Percentiles rank a stretch among this genome's conserved stretches.
Evolutionary conservation across 1,284 basidiomycete species (phyloP).

Genomic region (Cryptococcus sp.): DNA sequence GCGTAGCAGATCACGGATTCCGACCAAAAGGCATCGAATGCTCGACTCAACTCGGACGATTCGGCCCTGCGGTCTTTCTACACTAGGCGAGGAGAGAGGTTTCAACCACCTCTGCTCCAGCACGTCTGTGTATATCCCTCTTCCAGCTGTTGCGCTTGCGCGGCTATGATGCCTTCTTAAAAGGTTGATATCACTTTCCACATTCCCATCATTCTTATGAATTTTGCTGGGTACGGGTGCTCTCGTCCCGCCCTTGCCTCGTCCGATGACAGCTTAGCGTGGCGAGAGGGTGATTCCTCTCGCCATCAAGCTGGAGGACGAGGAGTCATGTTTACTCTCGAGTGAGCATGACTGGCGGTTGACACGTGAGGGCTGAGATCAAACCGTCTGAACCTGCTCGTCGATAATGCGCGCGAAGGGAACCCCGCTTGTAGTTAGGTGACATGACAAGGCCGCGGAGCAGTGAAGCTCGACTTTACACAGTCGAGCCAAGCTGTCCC

Average conservation of each 20-base stretch:
- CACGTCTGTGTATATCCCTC: background rate
- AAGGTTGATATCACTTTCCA: conserved; percentile 7
- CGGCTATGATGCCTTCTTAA: background rate
- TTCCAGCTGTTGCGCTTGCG: background rate
- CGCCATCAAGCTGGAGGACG: background rate
- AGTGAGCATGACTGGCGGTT: background rate
- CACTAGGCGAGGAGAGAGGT: background rate
- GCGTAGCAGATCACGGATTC: too few relatives aligned
- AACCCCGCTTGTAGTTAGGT: conserved; percentile 9
- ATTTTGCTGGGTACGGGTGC: conserved; percentile 14
- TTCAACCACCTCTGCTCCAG: background rate
- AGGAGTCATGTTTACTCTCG: background rate
- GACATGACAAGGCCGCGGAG: too few relatives aligned
- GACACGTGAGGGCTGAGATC: conserved; percentile 7
- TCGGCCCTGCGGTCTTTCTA: background rate
- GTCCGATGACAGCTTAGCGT: background rate
- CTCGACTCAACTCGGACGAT: background rate
- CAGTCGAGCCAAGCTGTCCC: background rate
- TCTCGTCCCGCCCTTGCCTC: background rate
- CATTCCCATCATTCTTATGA: background rate
- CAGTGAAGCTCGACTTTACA: background rate
- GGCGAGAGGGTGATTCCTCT: conserved; percentile 1
- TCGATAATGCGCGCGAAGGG: conserved; percentile 15
- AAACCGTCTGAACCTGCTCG: conserved; percentile 17
- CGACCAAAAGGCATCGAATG: background rate